A percentile compares a stretch with the other conserved stretches of the same genome.
Evolutionary conservation across 345 rosid genomes (phyloP).

Genomic region (Raphanus sativus): DNA sequence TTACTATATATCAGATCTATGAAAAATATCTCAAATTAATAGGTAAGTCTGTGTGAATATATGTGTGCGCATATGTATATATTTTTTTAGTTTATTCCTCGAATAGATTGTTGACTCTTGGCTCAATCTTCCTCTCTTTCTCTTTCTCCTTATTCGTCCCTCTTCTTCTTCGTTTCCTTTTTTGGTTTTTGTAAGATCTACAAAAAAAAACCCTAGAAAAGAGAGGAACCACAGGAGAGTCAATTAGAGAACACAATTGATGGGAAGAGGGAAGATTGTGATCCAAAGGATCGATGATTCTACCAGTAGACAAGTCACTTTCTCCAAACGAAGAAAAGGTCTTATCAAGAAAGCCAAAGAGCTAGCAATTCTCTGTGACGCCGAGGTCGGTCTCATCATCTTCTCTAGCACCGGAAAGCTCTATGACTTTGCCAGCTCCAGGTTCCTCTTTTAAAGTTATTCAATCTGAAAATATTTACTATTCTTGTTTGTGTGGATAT

Average conservation of each 20-base stretch:
- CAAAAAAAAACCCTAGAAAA: slow-evolving; percentile 38
- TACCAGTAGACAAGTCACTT: slow-evolving; percentile 47
- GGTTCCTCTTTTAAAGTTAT: slow-evolving; percentile 29
- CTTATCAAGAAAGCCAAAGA: slow-evolving; percentile 46
- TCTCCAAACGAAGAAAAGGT: slow-evolving; percentile 48
- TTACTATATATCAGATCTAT: slow-evolving; percentile 15
- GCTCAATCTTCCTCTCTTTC: slow-evolving; percentile 32
- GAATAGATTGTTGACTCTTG: slow-evolving; percentile 48
- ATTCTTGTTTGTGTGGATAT: slow-evolving; percentile 15
- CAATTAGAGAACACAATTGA: slow-evolving; percentile 25
- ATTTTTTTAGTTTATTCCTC: slow-evolving; percentile 38
- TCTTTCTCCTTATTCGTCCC: slow-evolving; percentile 34
- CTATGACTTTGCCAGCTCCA: slow-evolving; percentile 45
- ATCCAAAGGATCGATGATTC: slow-evolving; percentile 49
- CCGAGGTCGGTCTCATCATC: slow-evolving; percentile 45
- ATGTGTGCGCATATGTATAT: slow-evolving; percentile 17
- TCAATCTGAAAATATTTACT: slow-evolving; percentile 19
- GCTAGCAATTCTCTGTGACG: slow-evolving; percentile 45
- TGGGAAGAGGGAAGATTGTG: slow-evolving; percentile 49
- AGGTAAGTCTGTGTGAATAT: slow-evolving; percentile 28
- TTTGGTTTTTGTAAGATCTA: slow-evolving; percentile 34
- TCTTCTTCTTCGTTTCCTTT: slow-evolving; percentile 36
- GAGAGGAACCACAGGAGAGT: slow-evolving; percentile 24
- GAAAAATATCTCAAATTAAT: slow-evolving; percentile 34
- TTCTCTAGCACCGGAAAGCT: slow-evolving; percentile 45